Conservation (phyloP, 148 eudicot species). For the Amaranthus hypochondriacus region DNA sequence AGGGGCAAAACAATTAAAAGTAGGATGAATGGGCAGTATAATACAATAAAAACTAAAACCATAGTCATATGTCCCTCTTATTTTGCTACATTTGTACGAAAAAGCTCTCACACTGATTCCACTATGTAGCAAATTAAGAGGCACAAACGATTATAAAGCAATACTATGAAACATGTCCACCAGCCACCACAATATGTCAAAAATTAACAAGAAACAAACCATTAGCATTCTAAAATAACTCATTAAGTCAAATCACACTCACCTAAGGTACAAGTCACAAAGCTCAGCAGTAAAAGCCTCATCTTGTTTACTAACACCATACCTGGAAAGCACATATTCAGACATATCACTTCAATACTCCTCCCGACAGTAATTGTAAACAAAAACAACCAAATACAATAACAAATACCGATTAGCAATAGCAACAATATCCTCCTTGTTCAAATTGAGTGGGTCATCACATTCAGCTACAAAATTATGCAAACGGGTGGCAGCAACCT, state of each 20-base stretch:
- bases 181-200: too few relatives aligned
- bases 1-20: too few relatives aligned
- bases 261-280: constrained; percentile 80
- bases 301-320: constrained; percentile 86
- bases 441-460: constrained; percentile 48
- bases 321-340: constrained; percentile 36
- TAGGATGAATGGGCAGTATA: too few relatives aligned
- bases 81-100: too few relatives aligned
- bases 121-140: too few relatives aligned
- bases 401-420: constrained; percentile 50
- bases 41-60: not conserved
- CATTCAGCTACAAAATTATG: constrained; percentile 69
- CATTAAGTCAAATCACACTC: constrained; percentile 1
- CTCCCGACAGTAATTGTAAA: not conserved
- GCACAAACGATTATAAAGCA: too few relatives aligned
- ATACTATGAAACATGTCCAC: too few relatives aligned
- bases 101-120: too few relatives aligned
- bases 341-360: not conserved
- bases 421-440: constrained; percentile 60
- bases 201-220: not conserved
- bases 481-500: constrained; percentile 65
- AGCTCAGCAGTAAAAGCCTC: constrained; percentile 79
- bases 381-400: not conserved
- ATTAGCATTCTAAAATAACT: too few relatives aligned
- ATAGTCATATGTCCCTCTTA: not conserved